These are phyloP conservation scores for Seminavis robusta DNA, from an alignment of 108 stramenopile species.

Conservation along the genomic window DNA sequence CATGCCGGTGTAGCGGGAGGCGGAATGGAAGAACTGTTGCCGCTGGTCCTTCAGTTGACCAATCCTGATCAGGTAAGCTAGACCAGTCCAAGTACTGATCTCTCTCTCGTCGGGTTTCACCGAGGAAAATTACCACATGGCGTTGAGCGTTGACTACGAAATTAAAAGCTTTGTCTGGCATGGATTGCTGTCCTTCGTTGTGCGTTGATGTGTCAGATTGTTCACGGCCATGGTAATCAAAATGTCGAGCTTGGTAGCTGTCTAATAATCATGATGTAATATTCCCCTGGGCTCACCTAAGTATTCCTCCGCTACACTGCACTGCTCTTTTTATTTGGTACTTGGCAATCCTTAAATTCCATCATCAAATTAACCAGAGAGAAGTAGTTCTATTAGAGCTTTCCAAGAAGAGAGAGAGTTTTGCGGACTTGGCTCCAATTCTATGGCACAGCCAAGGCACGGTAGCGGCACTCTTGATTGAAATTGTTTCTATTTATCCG, in stretches of 20 bases:
- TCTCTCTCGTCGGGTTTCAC: neutral
- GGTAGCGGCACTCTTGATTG: slow-evolving; percentile 92
- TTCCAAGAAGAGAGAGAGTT: slow-evolving; percentile 96
- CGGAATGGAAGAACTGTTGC: slow-evolving; percentile 72
- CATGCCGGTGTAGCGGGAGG: no score
- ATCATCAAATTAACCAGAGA: no score
- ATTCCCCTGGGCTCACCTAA: no score
- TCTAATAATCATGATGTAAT: no score
- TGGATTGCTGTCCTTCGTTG: no score
- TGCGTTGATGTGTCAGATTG: no score
- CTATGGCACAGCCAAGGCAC: slow-evolving; percentile 79
- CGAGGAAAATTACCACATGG: no score
- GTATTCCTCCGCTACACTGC: no score
- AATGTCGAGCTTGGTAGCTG: no score
- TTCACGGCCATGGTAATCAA: no score
- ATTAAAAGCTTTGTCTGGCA: no score
- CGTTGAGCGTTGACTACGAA: no score
- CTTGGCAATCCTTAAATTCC: neutral
- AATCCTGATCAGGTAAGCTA: slow-evolving; percentile 56
- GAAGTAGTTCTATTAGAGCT: slow-evolving; percentile 94
- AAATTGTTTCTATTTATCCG: slow-evolving; percentile 98
- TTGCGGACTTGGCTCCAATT: slow-evolving; percentile 94
- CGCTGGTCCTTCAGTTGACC: slow-evolving; percentile 69
- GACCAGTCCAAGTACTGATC: neutral
- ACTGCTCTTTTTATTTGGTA: neutral